Evolutionary conservation across 768 basidiomycete species (phyloP), one percentile per base, ranked within the genome.

Genomic region (Leccinum olivaceopallidum): DNA sequence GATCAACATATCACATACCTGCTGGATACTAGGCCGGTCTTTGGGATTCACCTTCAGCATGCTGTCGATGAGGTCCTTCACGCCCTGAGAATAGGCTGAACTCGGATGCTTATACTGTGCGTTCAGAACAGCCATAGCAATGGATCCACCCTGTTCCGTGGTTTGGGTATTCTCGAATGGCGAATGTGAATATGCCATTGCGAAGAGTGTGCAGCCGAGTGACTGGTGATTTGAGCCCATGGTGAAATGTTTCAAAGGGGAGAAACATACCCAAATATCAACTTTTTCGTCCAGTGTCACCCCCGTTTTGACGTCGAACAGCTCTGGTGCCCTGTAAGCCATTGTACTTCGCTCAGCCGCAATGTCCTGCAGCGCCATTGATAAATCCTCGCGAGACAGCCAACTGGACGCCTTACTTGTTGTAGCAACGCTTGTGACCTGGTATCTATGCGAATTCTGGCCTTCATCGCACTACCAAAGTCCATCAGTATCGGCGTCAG

Each of bases 281-380:
- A 97, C 95, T 70, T 94, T 95, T 77, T 98, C 96, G 66, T 97
- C 93, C 8, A 98, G 76, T 1, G 80, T 85, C 44, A 83, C 78
- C 24, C 92, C 93, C 5, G 95, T 98, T 73, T 96, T 96, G 58
- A 97, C 95, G 67, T 99, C 97, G 71, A 98, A 99, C 22, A 99
- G 80, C 70, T 99, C 97, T 0, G 97, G 97, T 2, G 97, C 95
- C 20, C 97, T 88, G 68, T 96, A 99, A 0, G 97, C 92, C 97
- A 99, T 98, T 13, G 95, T 94, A 65, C 94, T 96, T 74, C 96
- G 95, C 74, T 99, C 97, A 18, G 94, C 94, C 3, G 97, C 97
- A 63, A 96, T 86, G 72, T 99, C 97, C 85, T 92, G 60, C 20
- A 60, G 28, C 32, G 50, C n/a, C 10, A 26, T n/a, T 12, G 30